A percentile compares a stretch with the other conserved stretches of the same genome.
Conservation (phyloP, 2,329 filamentous ascomycete species). For the Aspergillus viridinutans region DNA sequence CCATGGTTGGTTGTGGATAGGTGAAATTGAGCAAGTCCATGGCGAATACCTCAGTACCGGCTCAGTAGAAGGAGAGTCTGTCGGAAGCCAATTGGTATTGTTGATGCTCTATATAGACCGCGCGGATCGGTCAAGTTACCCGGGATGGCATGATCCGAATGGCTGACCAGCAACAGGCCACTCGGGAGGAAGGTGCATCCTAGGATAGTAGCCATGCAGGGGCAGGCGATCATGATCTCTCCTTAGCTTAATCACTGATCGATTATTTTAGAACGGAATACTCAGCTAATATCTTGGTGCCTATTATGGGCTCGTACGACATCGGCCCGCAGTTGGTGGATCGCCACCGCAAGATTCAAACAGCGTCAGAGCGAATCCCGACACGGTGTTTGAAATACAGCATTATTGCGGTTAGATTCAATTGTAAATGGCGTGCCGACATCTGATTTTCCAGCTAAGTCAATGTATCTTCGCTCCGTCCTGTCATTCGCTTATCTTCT, state of each 20-base stretch:
- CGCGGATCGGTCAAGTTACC: neutral
- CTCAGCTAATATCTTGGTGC: neutral
- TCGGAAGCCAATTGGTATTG: neutral
- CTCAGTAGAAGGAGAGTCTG: neutral
- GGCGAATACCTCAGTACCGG: neutral
- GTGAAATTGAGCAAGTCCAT: constrained; percentile 17
- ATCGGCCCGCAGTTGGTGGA: neutral
- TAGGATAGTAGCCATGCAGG: neutral
- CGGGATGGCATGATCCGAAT: constrained; percentile 10
- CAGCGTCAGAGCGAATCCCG: neutral
- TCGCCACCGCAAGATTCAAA: neutral
- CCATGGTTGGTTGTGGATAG: constrained; percentile 27
- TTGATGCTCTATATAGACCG: neutral
- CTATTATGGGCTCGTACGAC: neutral
- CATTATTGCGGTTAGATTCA: no score
- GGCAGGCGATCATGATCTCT: neutral
- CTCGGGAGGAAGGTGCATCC: neutral
- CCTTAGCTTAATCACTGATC: no score
- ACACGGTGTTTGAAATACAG: neutral
- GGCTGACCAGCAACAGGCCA: constrained; percentile 10
- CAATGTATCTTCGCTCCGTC: neutral
- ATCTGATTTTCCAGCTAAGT: neutral
- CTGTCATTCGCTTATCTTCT: neutral
- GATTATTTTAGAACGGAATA: neutral
- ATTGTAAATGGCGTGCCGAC: no score